phyloP scores from a whole-genome alignment of 1,284 basidiomycete genomes.

The Naganishia sp. region DNA sequence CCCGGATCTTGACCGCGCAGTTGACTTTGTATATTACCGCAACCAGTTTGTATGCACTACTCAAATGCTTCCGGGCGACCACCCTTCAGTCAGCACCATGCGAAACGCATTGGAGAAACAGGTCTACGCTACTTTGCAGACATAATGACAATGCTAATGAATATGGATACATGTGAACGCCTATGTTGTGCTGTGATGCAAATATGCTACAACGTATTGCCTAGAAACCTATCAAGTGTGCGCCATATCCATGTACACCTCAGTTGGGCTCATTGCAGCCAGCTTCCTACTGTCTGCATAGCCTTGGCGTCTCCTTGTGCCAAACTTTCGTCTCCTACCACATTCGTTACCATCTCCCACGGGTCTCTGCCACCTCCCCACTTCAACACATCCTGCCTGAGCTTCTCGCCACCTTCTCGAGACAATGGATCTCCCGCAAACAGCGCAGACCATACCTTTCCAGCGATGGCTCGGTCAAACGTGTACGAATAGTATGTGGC shows the following conservation, averaged over 20 bases:
- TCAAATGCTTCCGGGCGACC: constrained; percentile 36
- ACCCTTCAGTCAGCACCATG: constrained; percentile 24
- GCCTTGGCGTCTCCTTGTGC: constrained; percentile 71
- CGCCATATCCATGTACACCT: neutral
- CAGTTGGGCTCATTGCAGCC: constrained; percentile 55
- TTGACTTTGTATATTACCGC: neutral
- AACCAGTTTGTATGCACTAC: constrained; percentile 38
- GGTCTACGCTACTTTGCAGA: constrained; percentile 33
- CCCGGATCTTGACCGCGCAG: neutral
- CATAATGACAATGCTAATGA: constrained; percentile 9
- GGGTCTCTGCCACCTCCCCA: constrained; percentile 90
- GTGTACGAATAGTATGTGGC: constrained; percentile 98
- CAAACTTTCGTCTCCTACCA: constrained; percentile 68
- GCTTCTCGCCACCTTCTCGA: constrained; percentile 71
- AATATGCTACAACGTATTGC: constrained; percentile 22
- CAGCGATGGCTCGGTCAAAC: constrained; percentile 93
- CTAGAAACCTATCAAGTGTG: neutral
- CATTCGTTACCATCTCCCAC: constrained; percentile 83
- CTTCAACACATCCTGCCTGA: constrained; percentile 72
- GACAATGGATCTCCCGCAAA: constrained; percentile 65
- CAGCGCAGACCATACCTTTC: constrained; percentile 77
- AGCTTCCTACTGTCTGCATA: constrained; percentile 80
- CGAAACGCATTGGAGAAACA: constrained; percentile 37
- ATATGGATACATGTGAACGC: constrained; percentile 24
- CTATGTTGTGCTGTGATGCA: neutral